phyloP scores from a whole-genome alignment of 2,329 filamentous ascomycete genomes.

The Calonectria naviculata region DNA sequence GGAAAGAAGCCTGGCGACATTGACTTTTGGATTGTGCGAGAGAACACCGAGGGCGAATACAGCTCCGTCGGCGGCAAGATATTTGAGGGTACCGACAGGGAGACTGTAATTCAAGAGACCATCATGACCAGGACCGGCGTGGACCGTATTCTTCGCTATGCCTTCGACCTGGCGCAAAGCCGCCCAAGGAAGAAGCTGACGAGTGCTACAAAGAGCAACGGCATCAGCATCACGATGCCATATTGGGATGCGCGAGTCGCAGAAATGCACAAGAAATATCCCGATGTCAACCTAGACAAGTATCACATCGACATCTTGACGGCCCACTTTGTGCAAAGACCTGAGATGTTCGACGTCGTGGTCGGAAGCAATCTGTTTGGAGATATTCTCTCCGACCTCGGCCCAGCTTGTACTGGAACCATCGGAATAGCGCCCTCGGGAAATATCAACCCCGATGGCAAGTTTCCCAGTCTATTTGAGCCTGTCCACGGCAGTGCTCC shows the following conservation, averaged over 20 bases:
- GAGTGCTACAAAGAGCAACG: conserved; percentile 75
- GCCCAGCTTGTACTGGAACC: conserved; percentile 75
- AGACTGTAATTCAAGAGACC: conserved; percentile 70
- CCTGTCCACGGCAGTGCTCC: conserved; percentile 79
- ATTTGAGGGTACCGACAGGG: conserved; percentile 68
- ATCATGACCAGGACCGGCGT: conserved; percentile 72
- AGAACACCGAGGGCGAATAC: conserved; percentile 77
- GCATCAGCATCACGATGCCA: conserved; percentile 75
- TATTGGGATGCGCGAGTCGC: conserved; percentile 73
- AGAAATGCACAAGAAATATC: conserved; percentile 65
- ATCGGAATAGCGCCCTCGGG: conserved; percentile 80
- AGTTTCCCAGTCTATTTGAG: conserved; percentile 68
- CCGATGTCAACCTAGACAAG: conserved; percentile 70
- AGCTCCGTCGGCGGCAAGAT: conserved; percentile 73
- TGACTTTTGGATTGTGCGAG: conserved; percentile 75
- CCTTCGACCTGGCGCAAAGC: conserved; percentile 70
- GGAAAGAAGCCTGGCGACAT: conserved; percentile 67
- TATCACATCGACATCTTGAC: conserved; percentile 77
- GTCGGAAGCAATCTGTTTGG: conserved; percentile 73
- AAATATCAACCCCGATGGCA: conserved; percentile 70
- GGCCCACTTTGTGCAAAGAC: conserved; percentile 70
- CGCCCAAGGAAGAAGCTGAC: conserved; percentile 70
- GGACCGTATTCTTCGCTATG: conserved; percentile 71
- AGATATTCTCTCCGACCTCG: conserved; percentile 78
- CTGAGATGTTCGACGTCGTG: conserved; percentile 70